Base-by-base conservation (phyloP, 495 filamentous ascomycete species). In the Pseudoneurospora amorphoporcata region DNA sequence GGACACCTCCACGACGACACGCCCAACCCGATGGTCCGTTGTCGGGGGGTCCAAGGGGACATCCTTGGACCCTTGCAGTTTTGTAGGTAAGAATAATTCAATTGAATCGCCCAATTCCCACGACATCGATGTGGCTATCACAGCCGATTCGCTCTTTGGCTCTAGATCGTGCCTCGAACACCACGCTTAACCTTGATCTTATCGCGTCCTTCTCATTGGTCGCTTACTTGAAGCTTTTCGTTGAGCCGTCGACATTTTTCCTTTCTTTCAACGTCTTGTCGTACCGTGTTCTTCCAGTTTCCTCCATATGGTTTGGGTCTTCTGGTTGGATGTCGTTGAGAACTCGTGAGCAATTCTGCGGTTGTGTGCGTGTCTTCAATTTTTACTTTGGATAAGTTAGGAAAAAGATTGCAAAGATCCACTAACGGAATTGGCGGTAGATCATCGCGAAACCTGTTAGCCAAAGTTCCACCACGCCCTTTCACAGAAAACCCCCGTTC, bases 31-130 rank as follows among this genome's bases (percentile, higher is more conserved):
- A 65, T 14, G 53, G 53, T 65, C 53, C 53, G 53, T 65, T 65
- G 29, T 65, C 53, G 53, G 53, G 29, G 29, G 7, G 53, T 61
- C 12, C 29, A 14, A 65, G 14, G 29, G 29, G 1, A 4, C 29
- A 37, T 17, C 53, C 53, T 35, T 65, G 53, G 14, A 65, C 14
- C 53, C 53, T 9, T 35, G 53, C 32, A 65, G 53, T 35, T 65
- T 65, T 65, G 53, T 71, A 72, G 58, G 70, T 74, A 74, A 74
- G 42, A 72, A 74, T 69, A 72, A 69, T 65, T 61, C 73, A 74
- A 74, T 74, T 42, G 70, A 42, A 74, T 74, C 70, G 38, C 16
- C 73, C 61, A 74, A 74, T 74, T 47, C 41, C 32, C 16, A 40
- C 39, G 47, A 35, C 70, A 35, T 61, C 39, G 7, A 58, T 38